Evolutionary conservation across 2,329 filamentous ascomycete species (phyloP).

Genomic region (Domatiomyces catenatus): DNA sequence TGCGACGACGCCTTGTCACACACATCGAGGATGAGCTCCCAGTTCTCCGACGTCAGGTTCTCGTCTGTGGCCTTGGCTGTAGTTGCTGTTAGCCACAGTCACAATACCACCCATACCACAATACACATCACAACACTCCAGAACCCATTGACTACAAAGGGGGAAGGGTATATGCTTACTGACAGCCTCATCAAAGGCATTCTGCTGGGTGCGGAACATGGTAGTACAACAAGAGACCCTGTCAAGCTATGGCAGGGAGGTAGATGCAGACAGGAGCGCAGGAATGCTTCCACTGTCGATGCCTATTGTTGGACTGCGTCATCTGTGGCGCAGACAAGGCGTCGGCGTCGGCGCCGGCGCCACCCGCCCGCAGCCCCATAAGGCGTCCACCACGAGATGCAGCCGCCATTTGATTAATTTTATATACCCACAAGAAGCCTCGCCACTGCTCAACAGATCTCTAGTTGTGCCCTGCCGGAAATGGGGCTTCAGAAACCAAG

Average conservation of each 20-base stretch:
- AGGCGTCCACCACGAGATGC: not conserved
- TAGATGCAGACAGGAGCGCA: not conserved
- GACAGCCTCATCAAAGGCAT: slow-evolving; percentile 55
- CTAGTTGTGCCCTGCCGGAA: not conserved
- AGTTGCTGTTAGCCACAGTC: slow-evolving; percentile 2
- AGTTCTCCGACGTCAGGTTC: slow-evolving; percentile 79
- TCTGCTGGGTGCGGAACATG: slow-evolving; percentile 49
- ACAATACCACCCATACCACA: not conserved
- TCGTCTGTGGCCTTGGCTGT: slow-evolving; percentile 82
- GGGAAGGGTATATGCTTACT: slow-evolving; percentile 31
- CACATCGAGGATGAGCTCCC: slow-evolving; percentile 54
- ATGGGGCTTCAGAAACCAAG: not conserved
- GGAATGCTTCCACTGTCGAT: not conserved
- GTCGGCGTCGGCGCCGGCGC: not conserved
- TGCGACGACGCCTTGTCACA: slow-evolving; percentile 42
- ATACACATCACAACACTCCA: no score
- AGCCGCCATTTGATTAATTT: no score
- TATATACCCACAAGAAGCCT: no score
- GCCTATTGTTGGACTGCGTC: not conserved
- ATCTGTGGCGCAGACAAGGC: not conserved
- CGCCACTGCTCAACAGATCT: not conserved
- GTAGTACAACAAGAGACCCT: not conserved
- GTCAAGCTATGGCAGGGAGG: not conserved
- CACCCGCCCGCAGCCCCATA: not conserved
- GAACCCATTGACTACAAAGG: no score